Conservation (phyloP, 768 basidiomycete species). For the Boletus sp. region DNA sequence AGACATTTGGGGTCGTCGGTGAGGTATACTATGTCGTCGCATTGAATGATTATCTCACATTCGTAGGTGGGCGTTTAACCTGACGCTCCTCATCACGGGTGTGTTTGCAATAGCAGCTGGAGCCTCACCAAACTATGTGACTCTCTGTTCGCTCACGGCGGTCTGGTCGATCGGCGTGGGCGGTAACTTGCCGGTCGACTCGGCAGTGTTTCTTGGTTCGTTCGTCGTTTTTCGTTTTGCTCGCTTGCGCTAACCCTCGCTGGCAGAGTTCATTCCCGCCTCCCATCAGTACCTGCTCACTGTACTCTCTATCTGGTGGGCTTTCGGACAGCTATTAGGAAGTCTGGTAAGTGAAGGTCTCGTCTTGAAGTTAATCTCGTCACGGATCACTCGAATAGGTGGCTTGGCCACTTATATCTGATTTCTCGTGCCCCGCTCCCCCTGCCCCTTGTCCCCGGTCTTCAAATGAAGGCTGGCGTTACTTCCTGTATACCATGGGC, state of each 20-base stretch:
- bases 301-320: conserved; percentile 78
- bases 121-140: conserved; percentile 50
- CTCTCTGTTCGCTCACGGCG: conserved; percentile 52
- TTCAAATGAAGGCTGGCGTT: conserved; percentile 72
- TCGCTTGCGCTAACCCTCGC: neutral
- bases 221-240: neutral
- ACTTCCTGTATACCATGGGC: conserved; percentile 72
- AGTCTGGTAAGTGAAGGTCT: conserved; percentile 36
- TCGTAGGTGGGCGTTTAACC: conserved; percentile 61
- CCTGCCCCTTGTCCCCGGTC: conserved; percentile 50
- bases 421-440: conserved; percentile 56
- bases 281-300: conserved; percentile 77
- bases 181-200: conserved; percentile 74
- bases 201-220: conserved; percentile 70
- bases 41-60: conserved; percentile 5
- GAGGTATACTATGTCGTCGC: neutral
- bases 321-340: conserved; percentile 67
- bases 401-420: conserved; percentile 72
- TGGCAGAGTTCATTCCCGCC: conserved; percentile 63
- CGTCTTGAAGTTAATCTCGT: neutral
- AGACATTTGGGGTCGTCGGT: conserved; percentile 73
- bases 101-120: conserved; percentile 66
- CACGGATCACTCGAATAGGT: conserved; percentile 37
- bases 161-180: conserved; percentile 69
- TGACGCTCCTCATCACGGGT: conserved; percentile 67